phyloP scores from a whole-genome alignment of 176 grass and related monocot genomes.

The Musa acuminata region DNA sequence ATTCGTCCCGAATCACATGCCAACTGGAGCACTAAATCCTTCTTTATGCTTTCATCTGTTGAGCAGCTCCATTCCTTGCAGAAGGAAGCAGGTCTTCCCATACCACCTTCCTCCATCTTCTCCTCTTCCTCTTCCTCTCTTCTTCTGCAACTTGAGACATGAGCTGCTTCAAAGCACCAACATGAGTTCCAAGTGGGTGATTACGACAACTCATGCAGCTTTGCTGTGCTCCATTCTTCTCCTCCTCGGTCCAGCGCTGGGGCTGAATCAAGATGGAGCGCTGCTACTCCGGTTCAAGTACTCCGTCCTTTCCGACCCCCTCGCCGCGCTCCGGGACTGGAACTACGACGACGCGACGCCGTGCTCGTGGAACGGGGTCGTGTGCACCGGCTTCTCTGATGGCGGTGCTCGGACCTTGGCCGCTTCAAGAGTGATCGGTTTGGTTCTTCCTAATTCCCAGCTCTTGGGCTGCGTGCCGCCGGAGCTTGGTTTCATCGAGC shows the following conservation, averaged over 20 bases:
- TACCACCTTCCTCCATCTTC: too few relatives aligned
- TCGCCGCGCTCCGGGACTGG: conserved; percentile 50
- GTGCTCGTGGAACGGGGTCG: conserved; percentile 75
- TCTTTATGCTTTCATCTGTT: background rate
- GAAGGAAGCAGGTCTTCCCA: background rate
- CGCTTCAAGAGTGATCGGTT: conserved; percentile 38
- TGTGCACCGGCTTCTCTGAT: conserved; percentile 47
- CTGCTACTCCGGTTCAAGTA: conserved; percentile 70
- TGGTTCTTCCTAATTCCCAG: conserved; percentile 58
- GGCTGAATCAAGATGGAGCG: conserved; percentile 54
- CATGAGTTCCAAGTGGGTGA: background rate
- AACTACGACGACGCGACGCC: conserved; percentile 51
- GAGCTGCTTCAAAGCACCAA: conserved; percentile 8
- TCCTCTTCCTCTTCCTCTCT: background rate
- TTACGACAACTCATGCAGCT: background rate
- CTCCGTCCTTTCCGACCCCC: conserved; percentile 56
- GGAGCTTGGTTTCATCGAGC: conserved; percentile 53
- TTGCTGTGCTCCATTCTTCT: conserved; percentile 5
- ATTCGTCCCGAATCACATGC: too few relatives aligned
- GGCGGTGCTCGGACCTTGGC: background rate
- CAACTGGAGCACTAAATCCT: background rate
- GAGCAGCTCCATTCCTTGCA: background rate
- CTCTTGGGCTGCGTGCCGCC: conserved; percentile 50
- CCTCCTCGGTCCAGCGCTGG: conserved; percentile 19
- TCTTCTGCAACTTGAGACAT: background rate